Base-by-base conservation (phyloP, 1,284 basidiomycete species). In the Farysia itapuensis region DNA sequence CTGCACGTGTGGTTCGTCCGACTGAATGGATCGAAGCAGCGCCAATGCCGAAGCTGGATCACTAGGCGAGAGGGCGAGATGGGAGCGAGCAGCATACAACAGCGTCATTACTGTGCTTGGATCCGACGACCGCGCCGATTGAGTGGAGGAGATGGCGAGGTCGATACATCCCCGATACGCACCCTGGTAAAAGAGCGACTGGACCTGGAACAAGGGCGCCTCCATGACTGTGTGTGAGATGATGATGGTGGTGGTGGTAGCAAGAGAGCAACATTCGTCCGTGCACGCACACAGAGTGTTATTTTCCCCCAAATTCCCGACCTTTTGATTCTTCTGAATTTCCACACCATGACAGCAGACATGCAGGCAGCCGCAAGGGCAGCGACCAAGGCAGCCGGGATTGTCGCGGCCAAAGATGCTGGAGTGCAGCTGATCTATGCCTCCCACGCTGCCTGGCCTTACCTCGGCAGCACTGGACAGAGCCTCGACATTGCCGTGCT, bases 401-500 rank as follows among this genome's bases (percentile, higher is more conserved):
- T 18, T 19, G 49, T 35, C 29, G 26, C 45, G 15, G 35, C 42
- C 12, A 14, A 37, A 18, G 24, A 32, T 23, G 35, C 52, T 2
- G 58, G 58, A 3, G 43, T 61, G 2, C 40, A 43, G 7, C 33
- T 70, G 9, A 57, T 67, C 6, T 70, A 70, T 36, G 40, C 59
- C 16, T 52, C 67, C 2, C 39, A 19, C 3, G 37, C 43, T 3
- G 37, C 20, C 7, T 61, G 64, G 59, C 48, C 56, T 11, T 50
- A 47, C 18, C 11, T 18, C 12, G 26, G 18, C 28, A 31, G 11
- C 7, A 23, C 16, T 13, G 22, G 31, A 9, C 11, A 8, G 38
- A n/a, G 9, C 8, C 31, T 33, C 8, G 58, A 70, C 39, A 78
- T 83, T 26, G 75, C 80, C 3, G 81, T 95, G 15, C 82, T 97